Conservation (phyloP, 2,329 filamentous ascomycete genomes). For the Sporothrix variecibatus region DNA sequence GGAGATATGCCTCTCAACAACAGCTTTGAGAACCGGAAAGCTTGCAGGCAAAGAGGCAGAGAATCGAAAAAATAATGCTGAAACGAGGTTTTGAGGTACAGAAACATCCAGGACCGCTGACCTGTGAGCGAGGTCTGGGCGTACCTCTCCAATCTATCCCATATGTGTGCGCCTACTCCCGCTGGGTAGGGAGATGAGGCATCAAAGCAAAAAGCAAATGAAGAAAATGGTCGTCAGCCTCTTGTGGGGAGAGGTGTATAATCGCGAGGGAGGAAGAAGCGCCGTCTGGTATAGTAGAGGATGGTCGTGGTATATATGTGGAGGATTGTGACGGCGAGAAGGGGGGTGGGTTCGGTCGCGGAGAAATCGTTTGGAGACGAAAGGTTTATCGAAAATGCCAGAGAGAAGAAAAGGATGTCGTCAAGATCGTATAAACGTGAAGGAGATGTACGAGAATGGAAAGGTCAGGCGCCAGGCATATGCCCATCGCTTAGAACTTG, state of each 20-base stretch:
- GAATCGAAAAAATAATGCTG: conserved; percentile 12
- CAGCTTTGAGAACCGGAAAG: background rate
- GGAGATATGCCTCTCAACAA: background rate
- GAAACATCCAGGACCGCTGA: background rate
- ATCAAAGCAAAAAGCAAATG: conserved; percentile 15
- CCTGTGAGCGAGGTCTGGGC: background rate
- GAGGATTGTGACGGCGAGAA: background rate
- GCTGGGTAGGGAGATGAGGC: background rate
- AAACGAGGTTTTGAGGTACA: conserved; percentile 5
- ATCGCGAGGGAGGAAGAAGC: background rate
- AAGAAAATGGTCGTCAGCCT: conserved; percentile 8
- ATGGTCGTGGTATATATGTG: background rate
- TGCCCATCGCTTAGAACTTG: conserved; percentile 48
- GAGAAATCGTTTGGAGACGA: background rate
- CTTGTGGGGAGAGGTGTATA: background rate
- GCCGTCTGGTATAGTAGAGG: background rate
- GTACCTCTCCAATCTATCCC: conserved; percentile 23
- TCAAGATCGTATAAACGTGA: conserved; percentile 26
- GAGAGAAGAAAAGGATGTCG: conserved; percentile 10
- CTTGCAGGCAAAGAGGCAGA: background rate
- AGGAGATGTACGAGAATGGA: background rate
- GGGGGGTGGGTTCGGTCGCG: background rate
- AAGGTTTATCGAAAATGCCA: conserved; percentile 8
- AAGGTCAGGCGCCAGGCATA: background rate
- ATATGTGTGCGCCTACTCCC: background rate